Evolutionary conservation across 228 moss, liverwort and hornwort species (phyloP).

Genomic region (Sphagnum magellanicum): DNA sequence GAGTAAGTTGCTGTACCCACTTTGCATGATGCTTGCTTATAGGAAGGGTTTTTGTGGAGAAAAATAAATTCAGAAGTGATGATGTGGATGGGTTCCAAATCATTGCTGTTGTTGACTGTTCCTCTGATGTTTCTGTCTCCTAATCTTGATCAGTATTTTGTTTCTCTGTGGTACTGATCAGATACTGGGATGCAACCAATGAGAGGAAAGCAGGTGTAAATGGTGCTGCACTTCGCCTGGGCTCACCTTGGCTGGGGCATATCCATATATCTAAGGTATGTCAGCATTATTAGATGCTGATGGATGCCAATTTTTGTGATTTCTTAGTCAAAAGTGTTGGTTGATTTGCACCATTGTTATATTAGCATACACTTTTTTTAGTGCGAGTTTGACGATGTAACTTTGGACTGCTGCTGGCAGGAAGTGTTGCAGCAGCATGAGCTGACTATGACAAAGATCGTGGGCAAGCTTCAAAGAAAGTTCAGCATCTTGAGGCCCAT

Average conservation of each 20-base stretch:
- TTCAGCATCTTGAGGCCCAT: constrained; percentile 8
- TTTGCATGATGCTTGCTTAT: too few relatives aligned
- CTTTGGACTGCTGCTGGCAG: constrained; percentile 6
- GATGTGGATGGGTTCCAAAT: too few relatives aligned
- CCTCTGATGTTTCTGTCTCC: neutral
- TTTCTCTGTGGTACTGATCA: neutral
- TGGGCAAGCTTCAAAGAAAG: constrained; percentile 26
- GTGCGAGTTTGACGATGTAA: too few relatives aligned
- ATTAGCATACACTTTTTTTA: too few relatives aligned
- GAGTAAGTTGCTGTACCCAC: constrained; percentile 30
- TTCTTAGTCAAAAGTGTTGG: too few relatives aligned
- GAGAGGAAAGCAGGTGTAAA: constrained; percentile 16
- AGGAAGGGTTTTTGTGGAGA: too few relatives aligned
- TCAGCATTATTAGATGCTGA: too few relatives aligned
- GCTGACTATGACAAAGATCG: constrained; percentile 18
- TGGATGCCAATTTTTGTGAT: too few relatives aligned
- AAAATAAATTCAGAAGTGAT: too few relatives aligned
- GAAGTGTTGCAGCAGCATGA: constrained; percentile 29
- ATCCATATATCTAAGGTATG: constrained; percentile 58
- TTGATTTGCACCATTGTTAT: too few relatives aligned
- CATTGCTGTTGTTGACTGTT: neutral
- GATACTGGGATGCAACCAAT: constrained; percentile 11
- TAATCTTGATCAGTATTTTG: neutral
- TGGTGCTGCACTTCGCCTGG: constrained; percentile 29
- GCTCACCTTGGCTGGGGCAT: constrained; percentile 84